phyloP scores from a whole-genome alignment of 371 early-diverging fungal species.

The Mucor circinelloides region DNA sequence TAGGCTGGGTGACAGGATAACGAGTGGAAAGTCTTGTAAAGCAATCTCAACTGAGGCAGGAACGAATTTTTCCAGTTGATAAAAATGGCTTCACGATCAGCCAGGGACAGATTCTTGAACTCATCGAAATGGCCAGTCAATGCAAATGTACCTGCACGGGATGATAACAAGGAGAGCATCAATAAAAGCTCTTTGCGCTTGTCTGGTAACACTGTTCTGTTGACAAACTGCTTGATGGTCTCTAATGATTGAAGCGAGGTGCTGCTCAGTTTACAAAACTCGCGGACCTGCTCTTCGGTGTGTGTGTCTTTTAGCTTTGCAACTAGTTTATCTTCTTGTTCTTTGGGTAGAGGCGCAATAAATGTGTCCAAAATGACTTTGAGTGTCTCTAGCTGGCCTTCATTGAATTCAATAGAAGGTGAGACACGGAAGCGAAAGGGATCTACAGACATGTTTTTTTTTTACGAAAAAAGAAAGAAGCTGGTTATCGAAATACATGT shows the following conservation, averaged over 20 bases:
- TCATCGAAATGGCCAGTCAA: slow-evolving; percentile 56
- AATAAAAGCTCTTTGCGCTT: slow-evolving; percentile 36
- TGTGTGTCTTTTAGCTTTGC: slow-evolving; percentile 14
- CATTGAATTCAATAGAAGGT: not conserved
- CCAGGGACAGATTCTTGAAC: slow-evolving; percentile 48
- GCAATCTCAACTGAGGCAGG: slow-evolving; percentile 49
- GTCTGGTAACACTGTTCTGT: slow-evolving; percentile 37
- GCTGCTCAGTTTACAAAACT: slow-evolving; percentile 11
- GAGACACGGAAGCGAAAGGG: slow-evolving; percentile 18
- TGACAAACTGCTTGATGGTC: slow-evolving; percentile 18
- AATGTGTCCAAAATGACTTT: slow-evolving; percentile 17
- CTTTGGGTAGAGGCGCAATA: slow-evolving; percentile 17
- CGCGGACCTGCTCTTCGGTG: slow-evolving; percentile 18
- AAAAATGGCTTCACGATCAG: slow-evolving; percentile 54
- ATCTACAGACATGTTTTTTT: slow-evolving; percentile 11
- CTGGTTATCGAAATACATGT: not conserved
- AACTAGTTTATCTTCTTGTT: slow-evolving; percentile 23
- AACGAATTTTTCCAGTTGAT: slow-evolving; percentile 49
- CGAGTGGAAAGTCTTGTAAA: slow-evolving; percentile 38
- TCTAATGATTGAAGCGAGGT: slow-evolving; percentile 16
- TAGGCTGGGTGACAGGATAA: slow-evolving; percentile 31
- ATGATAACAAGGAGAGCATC: slow-evolving; percentile 35
- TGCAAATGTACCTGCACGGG: slow-evolving; percentile 55
- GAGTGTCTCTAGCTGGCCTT: slow-evolving; percentile 15
- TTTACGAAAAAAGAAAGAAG: not conserved